Evolutionary conservation across 2,329 filamentous ascomycete genomes (phyloP).

Genomic region (Botrytis hyacinthi): DNA sequence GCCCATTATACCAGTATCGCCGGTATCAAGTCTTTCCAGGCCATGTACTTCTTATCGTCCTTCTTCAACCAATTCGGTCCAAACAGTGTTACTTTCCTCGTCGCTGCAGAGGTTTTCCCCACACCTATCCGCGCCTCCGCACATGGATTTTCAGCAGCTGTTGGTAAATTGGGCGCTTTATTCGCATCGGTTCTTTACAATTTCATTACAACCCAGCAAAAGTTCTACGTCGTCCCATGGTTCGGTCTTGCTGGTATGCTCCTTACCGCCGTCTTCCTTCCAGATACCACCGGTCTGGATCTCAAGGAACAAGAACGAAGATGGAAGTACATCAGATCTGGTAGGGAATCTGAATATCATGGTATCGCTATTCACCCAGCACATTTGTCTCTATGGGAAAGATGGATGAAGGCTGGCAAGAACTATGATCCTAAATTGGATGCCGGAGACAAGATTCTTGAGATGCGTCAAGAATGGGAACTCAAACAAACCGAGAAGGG

Average conservation of each 20-base stretch:
- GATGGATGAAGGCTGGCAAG: conserved; percentile 73
- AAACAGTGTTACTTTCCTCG: conserved; percentile 90
- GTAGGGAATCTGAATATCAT: conserved; percentile 80
- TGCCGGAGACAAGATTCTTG: conserved; percentile 78
- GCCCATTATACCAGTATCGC: conserved; percentile 71
- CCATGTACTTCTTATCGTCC: conserved; percentile 96
- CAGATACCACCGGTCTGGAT: conserved; percentile 95
- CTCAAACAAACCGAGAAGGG: conserved; percentile 48
- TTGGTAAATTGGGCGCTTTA: conserved; percentile 85
- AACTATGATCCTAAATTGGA: conserved; percentile 80
- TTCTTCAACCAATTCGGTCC: conserved; percentile 99
- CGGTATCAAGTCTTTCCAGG: conserved; percentile 85
- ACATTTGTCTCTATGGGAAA: conserved; percentile 88
- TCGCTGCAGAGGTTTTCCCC: conserved; percentile 94
- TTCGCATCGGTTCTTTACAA: conserved; percentile 88
- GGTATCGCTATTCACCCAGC: conserved; percentile 87
- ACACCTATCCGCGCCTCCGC: conserved; percentile 90
- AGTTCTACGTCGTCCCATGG: conserved; percentile 93
- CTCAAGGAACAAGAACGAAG: conserved; percentile 96
- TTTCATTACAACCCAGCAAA: conserved; percentile 81
- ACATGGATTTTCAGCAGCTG: conserved; percentile 90
- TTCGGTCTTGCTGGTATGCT: conserved; percentile 87
- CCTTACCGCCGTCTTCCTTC: conserved; percentile 80
- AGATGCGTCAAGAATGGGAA: conserved; percentile 69
- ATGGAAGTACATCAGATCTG: conserved; percentile 81